Percentiles rank a stretch among this genome's conserved stretches.
phyloP scores from a whole-genome alignment of 2,329 filamentous ascomycete genomes.

The Botrytis pseudocinerea region DNA sequence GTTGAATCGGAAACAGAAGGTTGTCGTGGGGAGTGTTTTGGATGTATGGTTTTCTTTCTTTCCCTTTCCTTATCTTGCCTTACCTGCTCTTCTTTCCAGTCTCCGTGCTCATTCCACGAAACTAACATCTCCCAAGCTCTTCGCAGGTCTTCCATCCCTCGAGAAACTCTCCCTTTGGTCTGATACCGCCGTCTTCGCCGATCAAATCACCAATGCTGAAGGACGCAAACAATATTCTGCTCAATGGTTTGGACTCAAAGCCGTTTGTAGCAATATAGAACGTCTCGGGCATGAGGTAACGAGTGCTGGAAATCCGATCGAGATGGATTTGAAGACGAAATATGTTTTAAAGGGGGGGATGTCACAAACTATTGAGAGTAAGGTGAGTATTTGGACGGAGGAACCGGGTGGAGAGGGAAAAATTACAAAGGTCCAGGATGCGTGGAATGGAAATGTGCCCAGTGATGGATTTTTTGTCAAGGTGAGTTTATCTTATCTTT shows the following conservation, averaged over 20 bases:
- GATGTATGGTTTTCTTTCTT: slow-evolving; percentile 44
- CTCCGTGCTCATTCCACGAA: not conserved
- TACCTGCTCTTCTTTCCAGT: not conserved
- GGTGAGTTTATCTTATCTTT: slow-evolving; percentile 47
- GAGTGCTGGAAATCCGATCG: slow-evolving; percentile 58
- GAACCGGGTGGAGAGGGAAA: slow-evolving; percentile 42
- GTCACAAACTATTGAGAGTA: slow-evolving; percentile 51
- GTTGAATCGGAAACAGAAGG: slow-evolving; percentile 52
- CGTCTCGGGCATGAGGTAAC: slow-evolving; percentile 56
- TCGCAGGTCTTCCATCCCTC: slow-evolving; percentile 59
- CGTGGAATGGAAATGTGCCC: slow-evolving; percentile 55
- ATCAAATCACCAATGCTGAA: slow-evolving; percentile 58
- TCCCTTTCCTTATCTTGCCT: too few relatives aligned
- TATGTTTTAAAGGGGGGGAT: slow-evolving; percentile 55
- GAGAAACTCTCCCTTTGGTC: slow-evolving; percentile 61
- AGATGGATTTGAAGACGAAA: slow-evolving; percentile 53
- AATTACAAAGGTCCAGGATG: slow-evolving; percentile 55
- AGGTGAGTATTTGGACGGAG: slow-evolving; percentile 49
- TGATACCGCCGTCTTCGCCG: slow-evolving; percentile 57
- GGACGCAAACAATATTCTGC: slow-evolving; percentile 54
- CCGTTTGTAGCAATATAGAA: slow-evolving; percentile 58
- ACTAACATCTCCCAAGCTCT: slow-evolving; percentile 47
- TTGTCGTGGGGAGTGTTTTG: slow-evolving; percentile 58
- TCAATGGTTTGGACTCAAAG: slow-evolving; percentile 59
- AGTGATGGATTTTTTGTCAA: slow-evolving; percentile 49